Conservation (phyloP, 1,284 basidiomycete genomes). For the Trichosporon sp. region DNA sequence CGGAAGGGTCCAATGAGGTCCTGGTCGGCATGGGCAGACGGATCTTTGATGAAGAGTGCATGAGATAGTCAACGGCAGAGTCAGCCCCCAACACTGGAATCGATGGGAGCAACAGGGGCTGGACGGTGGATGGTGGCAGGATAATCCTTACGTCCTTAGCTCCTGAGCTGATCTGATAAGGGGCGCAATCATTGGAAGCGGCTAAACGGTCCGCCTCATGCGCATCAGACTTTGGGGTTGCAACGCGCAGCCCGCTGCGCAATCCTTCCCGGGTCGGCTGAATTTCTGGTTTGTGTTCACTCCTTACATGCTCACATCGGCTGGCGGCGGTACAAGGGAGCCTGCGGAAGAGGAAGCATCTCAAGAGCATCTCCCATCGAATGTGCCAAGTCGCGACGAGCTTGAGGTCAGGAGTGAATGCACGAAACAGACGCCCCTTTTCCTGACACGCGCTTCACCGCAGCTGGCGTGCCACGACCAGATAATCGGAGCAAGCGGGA, state of each 20-base stretch:
- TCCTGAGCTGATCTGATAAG: background rate
- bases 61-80: too few relatives aligned
- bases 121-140: background rate
- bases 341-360: too few relatives aligned
- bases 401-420: background rate
- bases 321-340: too few relatives aligned
- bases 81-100: too few relatives aligned
- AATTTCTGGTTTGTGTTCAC: background rate
- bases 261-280: background rate
- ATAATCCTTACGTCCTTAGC: background rate
- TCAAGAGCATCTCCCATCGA: too few relatives aligned
- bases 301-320: too few relatives aligned
- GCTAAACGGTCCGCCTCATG: background rate
- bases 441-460: background rate
- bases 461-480: background rate
- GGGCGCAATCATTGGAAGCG: background rate
- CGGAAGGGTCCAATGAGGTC: too few relatives aligned
- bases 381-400: background rate
- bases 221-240: background rate
- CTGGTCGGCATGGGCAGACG: too few relatives aligned
- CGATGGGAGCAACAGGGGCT: too few relatives aligned
- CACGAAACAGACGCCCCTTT: constrained; percentile 11
- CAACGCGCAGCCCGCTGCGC: background rate
- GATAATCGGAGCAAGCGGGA: background rate
- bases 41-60: too few relatives aligned